Evolutionary conservation across 257 asterid species (phyloP), one percentile per base, ranked within the genome.

Genomic region (Leonotis leonurus): DNA sequence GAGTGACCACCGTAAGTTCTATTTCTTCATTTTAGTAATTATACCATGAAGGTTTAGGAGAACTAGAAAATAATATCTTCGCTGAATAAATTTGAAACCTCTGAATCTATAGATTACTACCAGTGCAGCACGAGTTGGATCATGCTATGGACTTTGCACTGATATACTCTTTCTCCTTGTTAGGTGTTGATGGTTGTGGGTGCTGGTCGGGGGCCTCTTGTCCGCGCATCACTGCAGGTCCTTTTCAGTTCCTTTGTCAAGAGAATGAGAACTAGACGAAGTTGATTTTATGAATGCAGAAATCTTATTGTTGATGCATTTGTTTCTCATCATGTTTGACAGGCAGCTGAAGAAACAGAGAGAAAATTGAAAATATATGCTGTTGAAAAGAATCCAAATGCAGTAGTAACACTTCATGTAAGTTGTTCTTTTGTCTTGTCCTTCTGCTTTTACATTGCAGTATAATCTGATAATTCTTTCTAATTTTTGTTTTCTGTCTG

Each of bases 131-230:
- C 9, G 25, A 26, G 36, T 66, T 66, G 58, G 65, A 20, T 8
- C 43, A 20, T 43, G 37, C 39, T 55, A 44, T 41, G 36, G 37
- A 30, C 51, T 16, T 53, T 62, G 35, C 56, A 55, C 36, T 66
- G 36, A 59, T 71, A 48, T 61, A 32, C 30, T 53, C 22, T 54
- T 72, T 71, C 61, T 33, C 25, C 53, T 65, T 74, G 72, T 65
- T 67, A 93, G 99, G 86, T 93, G 39, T 75, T 93, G 85, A 93
- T 93, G 99, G 99, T 93, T 78, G 97, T 93, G 56, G 99, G 99
- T 58, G 99, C 99, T 63, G 99, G 99, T 35, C 81, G 99, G 72
- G 99, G 99, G 56, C 99, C 99, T 68, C 97, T 93, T 69, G 99
- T 93, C 63, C 83, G 99, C 74, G 96, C 99, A 63, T 87, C 99